Percentiles rank a stretch among this genome's conserved stretches.
These are phyloP conservation scores for Mycena crocata DNA, from an alignment of 768 basidiomycete species.

Conservation along the genomic window DNA sequence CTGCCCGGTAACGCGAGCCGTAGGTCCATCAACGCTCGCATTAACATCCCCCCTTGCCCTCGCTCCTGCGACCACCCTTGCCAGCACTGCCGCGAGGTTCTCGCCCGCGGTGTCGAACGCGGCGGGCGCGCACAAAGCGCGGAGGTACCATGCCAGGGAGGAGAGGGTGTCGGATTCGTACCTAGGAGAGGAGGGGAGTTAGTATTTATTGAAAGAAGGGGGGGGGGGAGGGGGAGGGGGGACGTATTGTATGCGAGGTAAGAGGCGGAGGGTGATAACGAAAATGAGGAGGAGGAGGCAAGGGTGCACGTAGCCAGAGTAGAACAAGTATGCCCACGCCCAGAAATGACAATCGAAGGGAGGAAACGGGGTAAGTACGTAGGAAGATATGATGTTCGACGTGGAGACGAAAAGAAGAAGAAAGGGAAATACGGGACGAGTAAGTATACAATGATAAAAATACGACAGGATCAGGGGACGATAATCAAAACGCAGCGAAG, in stretches of 20 bases:
- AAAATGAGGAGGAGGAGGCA: neutral
- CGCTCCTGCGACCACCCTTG: slow-evolving; percentile 58
- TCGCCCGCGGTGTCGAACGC: slow-evolving; percentile 91
- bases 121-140: slow-evolving; percentile 86
- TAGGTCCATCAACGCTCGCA: neutral
- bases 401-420: neutral
- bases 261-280: neutral
- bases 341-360: neutral
- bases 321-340: too few species aligned
- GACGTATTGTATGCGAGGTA: slow-evolving; percentile 50
- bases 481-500: neutral
- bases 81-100: slow-evolving; percentile 82
- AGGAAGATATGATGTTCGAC: neutral
- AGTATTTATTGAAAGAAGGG: neutral
- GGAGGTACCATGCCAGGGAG: slow-evolving; percentile 88
- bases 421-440: neutral
- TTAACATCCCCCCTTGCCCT: neutral
- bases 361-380: neutral
- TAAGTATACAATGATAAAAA: neutral
- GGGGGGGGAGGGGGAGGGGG: neutral
- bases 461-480: neutral
- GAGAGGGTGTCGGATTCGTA: slow-evolving; percentile 87
- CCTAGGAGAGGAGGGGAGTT: neutral
- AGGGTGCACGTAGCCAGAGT: neutral
- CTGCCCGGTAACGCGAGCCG: neutral